phyloP scores from a whole-genome alignment of 2,329 filamentous ascomycete species.

The Camptophora hylomeconis region DNA sequence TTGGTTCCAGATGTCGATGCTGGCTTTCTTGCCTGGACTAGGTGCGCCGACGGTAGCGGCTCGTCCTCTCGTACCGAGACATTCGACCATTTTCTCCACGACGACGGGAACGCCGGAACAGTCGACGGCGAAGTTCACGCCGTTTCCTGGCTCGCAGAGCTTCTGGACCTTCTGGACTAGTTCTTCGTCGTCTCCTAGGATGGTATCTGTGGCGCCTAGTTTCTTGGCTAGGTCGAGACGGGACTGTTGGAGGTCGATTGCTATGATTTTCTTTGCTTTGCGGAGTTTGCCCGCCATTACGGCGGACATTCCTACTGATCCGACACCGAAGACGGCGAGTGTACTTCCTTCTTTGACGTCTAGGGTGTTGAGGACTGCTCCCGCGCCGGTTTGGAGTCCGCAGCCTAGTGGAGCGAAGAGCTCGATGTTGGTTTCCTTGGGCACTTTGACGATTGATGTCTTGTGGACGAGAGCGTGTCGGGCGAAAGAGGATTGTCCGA shows the following conservation, averaged over 20 bases:
- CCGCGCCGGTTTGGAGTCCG: slow-evolving; percentile 21
- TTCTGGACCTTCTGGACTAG: no score
- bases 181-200: no score
- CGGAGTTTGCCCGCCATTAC: slow-evolving; percentile 20
- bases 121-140: slow-evolving; percentile 15
- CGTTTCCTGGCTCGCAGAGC: no score
- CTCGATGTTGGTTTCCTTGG: slow-evolving; percentile 11
- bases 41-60: slow-evolving; percentile 15
- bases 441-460: slow-evolving; percentile 17
- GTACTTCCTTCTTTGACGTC: slow-evolving; percentile 10
- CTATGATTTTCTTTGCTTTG: slow-evolving; percentile 20
- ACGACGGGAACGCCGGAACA: slow-evolving; percentile 11
- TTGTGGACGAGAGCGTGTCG: slow-evolving; percentile 20
- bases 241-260: slow-evolving; percentile 22
- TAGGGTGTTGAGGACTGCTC: slow-evolving; percentile 18
- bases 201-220: slow-evolving; percentile 29
- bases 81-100: slow-evolving; percentile 14
- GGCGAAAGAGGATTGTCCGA: slow-evolving; percentile 27
- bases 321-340: slow-evolving; percentile 19
- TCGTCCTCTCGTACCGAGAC: slow-evolving; percentile 12
- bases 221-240: slow-evolving; percentile 25
- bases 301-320: slow-evolving; percentile 19
- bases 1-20: slow-evolving; percentile 13
- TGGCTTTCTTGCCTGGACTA: slow-evolving; percentile 3
- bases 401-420: slow-evolving; percentile 22